A percentile compares a stretch with the other conserved stretches of the same genome.
phyloP scores from a whole-genome alignment of 306 rosid species.

The Casuarina equisetifolia region DNA sequence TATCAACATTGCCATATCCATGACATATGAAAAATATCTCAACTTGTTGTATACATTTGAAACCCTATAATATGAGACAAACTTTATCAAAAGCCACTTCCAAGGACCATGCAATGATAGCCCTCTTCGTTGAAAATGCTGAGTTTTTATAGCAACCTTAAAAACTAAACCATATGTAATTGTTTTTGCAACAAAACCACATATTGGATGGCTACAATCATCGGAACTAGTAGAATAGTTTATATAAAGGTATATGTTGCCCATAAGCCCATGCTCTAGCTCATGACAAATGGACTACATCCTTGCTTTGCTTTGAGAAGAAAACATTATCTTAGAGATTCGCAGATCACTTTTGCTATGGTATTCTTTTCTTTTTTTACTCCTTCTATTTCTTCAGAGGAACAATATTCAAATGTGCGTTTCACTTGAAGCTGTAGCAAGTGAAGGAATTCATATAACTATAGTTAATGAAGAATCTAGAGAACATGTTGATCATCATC shows the following conservation, averaged over 20 bases:
- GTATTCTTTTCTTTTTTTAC: no score
- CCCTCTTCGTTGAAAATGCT: slow-evolving; percentile 83
- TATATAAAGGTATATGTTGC: slow-evolving; percentile 77
- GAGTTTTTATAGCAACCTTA: slow-evolving; percentile 93
- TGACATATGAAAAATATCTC: slow-evolving; percentile 86
- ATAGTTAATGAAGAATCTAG: no score
- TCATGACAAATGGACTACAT: slow-evolving; percentile 83
- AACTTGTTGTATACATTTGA: slow-evolving; percentile 85
- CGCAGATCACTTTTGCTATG: no score
- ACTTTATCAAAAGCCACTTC: slow-evolving; percentile 95
- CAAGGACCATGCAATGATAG: slow-evolving; percentile 78
- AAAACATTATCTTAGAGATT: no score
- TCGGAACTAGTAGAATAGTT: slow-evolving; percentile 74
- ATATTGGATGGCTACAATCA: slow-evolving; percentile 76
- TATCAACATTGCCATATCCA: slow-evolving; percentile 99
- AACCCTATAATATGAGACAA: slow-evolving; percentile 90
- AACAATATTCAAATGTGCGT: no score
- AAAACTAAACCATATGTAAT: slow-evolving; percentile 88
- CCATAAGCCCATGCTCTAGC: slow-evolving; percentile 81
- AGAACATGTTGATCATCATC: no score
- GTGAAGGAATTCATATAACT: no score
- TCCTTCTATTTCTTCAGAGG: no score
- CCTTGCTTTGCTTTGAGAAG: no score
- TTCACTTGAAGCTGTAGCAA: no score
- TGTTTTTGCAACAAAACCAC: slow-evolving; percentile 93